Evolutionary conservation across 495 filamentous ascomycete genomes (phyloP), one percentile per base, ranked within the genome.

Genomic region (Daldinia concentrica): DNA sequence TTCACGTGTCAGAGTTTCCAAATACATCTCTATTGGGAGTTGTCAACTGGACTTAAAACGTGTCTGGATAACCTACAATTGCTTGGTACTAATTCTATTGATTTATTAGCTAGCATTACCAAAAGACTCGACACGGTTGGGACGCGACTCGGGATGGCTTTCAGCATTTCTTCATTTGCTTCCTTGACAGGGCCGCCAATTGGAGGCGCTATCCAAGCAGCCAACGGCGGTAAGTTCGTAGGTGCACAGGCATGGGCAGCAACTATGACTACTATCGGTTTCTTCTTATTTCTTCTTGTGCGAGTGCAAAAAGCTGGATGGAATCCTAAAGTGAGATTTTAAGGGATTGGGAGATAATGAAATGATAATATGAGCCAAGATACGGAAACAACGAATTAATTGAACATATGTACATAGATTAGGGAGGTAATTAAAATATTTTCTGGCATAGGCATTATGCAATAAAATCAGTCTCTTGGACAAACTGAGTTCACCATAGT

Each of bases 81-180:
- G 1, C 2, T 17, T n/a, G 17, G 19, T n/a, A 36, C 27, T 62
- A 22, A 59, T 22, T 15, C 29, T 19, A 5, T 57, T 39, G 15
- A 26, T 30, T 30, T 51, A 6, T 30, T 50, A 36, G 83, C 85
- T 12, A 85, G 83, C 26, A 81, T 92, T 32, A 90, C 88, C 3
- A 86, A 84, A 1, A 86, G 91, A 61, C 69, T 88, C 57, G 86
- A 85, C 52, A 91, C 87, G 66, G 81, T 83, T 29, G 89, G 91
- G 0, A 86, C 87, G 45, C 81, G 90, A 15, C 86, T 91, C 79
- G 91, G 90, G 0, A 92, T 93, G 89, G 85, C 88, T 12, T 88
- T 93, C 43, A 86, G 82, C 24, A 85, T 92, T 59, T 83, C 89
- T 6, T 86, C 84, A 6, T 81, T 93, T 41, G 90, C 90, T 1